Conservation (phyloP, 306 rosid genomes). For the Sechiopsis laciniata region DNA sequence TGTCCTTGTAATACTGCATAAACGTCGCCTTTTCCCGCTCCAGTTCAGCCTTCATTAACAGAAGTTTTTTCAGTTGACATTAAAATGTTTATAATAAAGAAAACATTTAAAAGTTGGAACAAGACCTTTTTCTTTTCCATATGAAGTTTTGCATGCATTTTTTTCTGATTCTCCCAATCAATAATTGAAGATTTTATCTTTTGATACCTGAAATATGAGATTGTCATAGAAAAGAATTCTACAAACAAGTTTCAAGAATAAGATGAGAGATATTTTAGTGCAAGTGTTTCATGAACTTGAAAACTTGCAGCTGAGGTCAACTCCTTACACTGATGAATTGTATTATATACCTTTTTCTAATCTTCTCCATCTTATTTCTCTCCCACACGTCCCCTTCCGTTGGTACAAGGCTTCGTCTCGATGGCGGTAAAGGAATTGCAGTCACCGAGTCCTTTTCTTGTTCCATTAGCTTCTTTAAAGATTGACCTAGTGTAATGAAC, state of each 20-base stretch:
- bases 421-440: slow-evolving; percentile 27
- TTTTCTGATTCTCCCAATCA: slow-evolving; percentile 55
- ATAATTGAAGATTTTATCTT: slow-evolving; percentile 38
- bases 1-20: slow-evolving; percentile 37
- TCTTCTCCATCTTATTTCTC: slow-evolving; percentile 43
- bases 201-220: slow-evolving; percentile 45
- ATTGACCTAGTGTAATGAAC: slow-evolving; percentile 33
- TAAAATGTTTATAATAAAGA: not conserved
- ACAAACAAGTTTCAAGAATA: not conserved
- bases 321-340: slow-evolving; percentile 7
- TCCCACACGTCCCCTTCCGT: slow-evolving; percentile 48
- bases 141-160: slow-evolving; percentile 43
- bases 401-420: slow-evolving; percentile 25
- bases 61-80: slow-evolving; percentile 2
- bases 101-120: not conserved
- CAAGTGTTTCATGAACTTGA: slow-evolving; percentile 7
- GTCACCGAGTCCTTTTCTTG: slow-evolving; percentile 30
- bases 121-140: slow-evolving; percentile 46
- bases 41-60: slow-evolving; percentile 36
- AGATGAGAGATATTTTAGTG: slow-evolving; percentile 13
- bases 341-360: slow-evolving; percentile 41
- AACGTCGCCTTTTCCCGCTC: slow-evolving; percentile 40
- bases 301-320: not conserved
- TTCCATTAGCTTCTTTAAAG: slow-evolving; percentile 33
- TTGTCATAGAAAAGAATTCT: slow-evolving; percentile 10